phyloP scores from a whole-genome alignment of 179 eudicot species.

The Amaranthus tricolor region DNA sequence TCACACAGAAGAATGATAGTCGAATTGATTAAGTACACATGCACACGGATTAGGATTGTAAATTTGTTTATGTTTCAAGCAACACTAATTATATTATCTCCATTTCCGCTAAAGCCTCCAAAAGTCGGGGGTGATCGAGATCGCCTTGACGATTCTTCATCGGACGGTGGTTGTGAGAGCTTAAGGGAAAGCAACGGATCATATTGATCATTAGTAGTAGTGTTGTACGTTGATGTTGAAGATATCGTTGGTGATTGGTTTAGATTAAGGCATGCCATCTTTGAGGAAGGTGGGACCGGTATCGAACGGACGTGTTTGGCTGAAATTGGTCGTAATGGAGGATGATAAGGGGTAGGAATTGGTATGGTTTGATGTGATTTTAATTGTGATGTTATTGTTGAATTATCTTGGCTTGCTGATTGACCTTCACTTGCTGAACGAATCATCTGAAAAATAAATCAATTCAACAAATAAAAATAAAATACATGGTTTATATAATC shows the following conservation, averaged over 20 bases:
- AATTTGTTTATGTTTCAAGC: slow-evolving; percentile 34
- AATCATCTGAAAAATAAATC: slow-evolving; percentile 22
- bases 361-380: slow-evolving; percentile 15
- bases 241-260: slow-evolving; percentile 42
- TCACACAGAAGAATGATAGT: no score
- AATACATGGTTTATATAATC: not conserved
- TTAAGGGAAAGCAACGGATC: slow-evolving; percentile 45
- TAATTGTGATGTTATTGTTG: slow-evolving; percentile 6
- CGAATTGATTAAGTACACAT: no score
- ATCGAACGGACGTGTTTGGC: slow-evolving; percentile 29
- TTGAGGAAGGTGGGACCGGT: slow-evolving; percentile 59
- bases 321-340: slow-evolving; percentile 18
- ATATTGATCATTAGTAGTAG: slow-evolving; percentile 17
- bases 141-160: slow-evolving; percentile 36
- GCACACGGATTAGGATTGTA: no score
- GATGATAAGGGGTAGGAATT: slow-evolving; percentile 22
- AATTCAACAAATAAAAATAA: not conserved
- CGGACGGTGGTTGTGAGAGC: slow-evolving; percentile 34
- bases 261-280: slow-evolving; percentile 63
- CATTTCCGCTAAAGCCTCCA: slow-evolving; percentile 50
- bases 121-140: slow-evolving; percentile 24
- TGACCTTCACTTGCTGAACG: slow-evolving; percentile 30
- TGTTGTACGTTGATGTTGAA: slow-evolving; percentile 15
- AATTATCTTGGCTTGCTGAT: slow-evolving; percentile 16
- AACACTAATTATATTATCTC: slow-evolving; percentile 77